Conservation (phyloP, 768 basidiomycete genomes). For the Lentinula edodes region DNA sequence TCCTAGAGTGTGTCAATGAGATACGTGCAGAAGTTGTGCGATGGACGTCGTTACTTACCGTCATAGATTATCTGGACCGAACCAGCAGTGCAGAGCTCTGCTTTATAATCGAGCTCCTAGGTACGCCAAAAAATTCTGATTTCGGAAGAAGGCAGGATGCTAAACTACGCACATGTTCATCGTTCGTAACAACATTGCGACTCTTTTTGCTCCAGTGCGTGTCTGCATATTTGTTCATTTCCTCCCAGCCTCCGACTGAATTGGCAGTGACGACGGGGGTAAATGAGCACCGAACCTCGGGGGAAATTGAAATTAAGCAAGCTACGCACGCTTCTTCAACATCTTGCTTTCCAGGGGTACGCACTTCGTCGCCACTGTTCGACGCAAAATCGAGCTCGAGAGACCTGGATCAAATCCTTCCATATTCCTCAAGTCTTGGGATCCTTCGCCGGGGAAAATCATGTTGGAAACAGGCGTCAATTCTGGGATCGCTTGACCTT, state of each 20-base stretch:
- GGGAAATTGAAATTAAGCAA: background rate
- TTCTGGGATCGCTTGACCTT: background rate
- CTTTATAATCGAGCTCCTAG: background rate
- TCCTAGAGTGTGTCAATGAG: background rate
- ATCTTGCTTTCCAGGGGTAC: background rate
- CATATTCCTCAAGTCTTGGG: background rate
- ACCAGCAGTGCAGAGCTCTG: background rate
- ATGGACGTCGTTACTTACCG: background rate
- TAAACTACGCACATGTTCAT: background rate
- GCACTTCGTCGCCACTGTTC: background rate
- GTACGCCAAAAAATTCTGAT: background rate
- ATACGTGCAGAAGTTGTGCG: background rate
- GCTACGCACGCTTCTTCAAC: background rate
- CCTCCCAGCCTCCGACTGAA: background rate
- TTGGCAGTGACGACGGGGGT: background rate
- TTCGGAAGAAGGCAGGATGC: background rate
- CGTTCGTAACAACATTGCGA: background rate
- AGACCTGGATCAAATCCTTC: background rate
- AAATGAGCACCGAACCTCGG: background rate
- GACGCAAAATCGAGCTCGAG: background rate
- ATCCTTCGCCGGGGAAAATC: too few relatives aligned
- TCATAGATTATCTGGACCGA: background rate
- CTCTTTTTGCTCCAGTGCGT: background rate
- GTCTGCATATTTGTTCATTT: background rate
- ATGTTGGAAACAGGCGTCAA: background rate